Evolutionary conservation across 2,329 filamentous ascomycete species (phyloP).

Genomic region (Penicillium expansum): DNA sequence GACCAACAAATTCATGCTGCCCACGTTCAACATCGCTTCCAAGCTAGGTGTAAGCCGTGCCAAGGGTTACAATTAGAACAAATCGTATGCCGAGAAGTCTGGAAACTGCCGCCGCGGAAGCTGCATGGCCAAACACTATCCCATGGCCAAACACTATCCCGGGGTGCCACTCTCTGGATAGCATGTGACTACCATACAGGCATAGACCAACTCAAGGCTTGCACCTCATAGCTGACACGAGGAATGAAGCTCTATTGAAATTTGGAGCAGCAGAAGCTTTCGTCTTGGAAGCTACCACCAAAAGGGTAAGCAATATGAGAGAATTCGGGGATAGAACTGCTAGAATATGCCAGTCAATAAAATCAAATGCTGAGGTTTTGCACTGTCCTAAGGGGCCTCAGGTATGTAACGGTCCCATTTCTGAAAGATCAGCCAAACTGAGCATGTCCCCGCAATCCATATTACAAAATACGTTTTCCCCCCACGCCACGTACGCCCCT

Average conservation of each 20-base stretch:
- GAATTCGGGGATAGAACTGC: background rate
- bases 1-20: constrained; percentile 49
- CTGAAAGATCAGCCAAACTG: background rate
- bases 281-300: background rate
- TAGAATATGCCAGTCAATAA: background rate
- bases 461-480: background rate
- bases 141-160: constrained; percentile 42
- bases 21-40: constrained; percentile 47
- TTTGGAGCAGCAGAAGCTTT: too few species aligned
- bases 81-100: constrained; percentile 30
- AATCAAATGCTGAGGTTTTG: too few species aligned
- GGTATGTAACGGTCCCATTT: background rate
- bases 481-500: background rate
- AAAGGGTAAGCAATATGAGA: background rate
- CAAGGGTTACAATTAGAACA: constrained; percentile 36
- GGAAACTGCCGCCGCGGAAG: constrained; percentile 31
- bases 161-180: constrained; percentile 43
- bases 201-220: constrained; percentile 40
- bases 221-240: constrained; percentile 38
- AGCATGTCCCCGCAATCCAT: background rate
- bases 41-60: constrained; percentile 45
- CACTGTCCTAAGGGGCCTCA: background rate
- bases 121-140: constrained; percentile 40
- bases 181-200: constrained; percentile 40
- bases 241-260: constrained; percentile 22